These are phyloP conservation scores for Fusarium sp. DNA, from an alignment of 2,329 filamentous ascomycete species.

Conservation along the genomic window DNA sequence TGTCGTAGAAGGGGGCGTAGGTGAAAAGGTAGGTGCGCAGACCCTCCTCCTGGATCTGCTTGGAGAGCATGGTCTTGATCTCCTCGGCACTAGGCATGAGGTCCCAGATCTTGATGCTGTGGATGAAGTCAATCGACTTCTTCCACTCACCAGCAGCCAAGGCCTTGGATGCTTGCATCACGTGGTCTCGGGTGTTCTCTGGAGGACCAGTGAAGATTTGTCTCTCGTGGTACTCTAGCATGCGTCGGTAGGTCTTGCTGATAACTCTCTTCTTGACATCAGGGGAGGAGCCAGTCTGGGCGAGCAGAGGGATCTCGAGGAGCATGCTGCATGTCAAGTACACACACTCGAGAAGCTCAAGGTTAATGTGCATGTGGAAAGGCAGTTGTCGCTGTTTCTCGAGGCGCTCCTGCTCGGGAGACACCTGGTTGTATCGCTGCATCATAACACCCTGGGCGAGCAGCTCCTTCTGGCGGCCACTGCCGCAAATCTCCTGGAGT, in stretches of 20 bases:
- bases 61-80: slow-evolving; percentile 97
- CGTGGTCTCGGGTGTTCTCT: slow-evolving; percentile 98
- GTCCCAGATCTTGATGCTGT: slow-evolving; percentile 99
- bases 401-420: slow-evolving; percentile 95
- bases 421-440: slow-evolving; percentile 95
- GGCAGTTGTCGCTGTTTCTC: slow-evolving; percentile 97
- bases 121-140: slow-evolving; percentile 92
- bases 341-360: slow-evolving; percentile 96
- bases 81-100: slow-evolving; percentile 92
- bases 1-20: slow-evolving; percentile 99
- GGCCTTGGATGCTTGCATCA: slow-evolving; percentile 99
- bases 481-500: slow-evolving; percentile 97
- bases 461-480: slow-evolving; percentile 96
- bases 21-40: slow-evolving; percentile 99
- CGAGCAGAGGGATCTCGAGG: slow-evolving; percentile 95
- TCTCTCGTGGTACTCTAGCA: slow-evolving; percentile 99
- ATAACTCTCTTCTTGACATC: slow-evolving; percentile 98
- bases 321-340: slow-evolving; percentile 99
- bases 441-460: slow-evolving; percentile 98
- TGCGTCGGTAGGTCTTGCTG: slow-evolving; percentile 98
- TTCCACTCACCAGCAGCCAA: slow-evolving; percentile 98
- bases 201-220: slow-evolving; percentile 99
- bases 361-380: slow-evolving; percentile 99
- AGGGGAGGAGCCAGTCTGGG: slow-evolving; percentile 94
- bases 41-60: slow-evolving; percentile 98